Percentiles rank a stretch among this genome's conserved stretches.
phyloP scores from a whole-genome alignment of 2,329 filamentous ascomycete genomes.

The Biscogniauxia marginata region DNA sequence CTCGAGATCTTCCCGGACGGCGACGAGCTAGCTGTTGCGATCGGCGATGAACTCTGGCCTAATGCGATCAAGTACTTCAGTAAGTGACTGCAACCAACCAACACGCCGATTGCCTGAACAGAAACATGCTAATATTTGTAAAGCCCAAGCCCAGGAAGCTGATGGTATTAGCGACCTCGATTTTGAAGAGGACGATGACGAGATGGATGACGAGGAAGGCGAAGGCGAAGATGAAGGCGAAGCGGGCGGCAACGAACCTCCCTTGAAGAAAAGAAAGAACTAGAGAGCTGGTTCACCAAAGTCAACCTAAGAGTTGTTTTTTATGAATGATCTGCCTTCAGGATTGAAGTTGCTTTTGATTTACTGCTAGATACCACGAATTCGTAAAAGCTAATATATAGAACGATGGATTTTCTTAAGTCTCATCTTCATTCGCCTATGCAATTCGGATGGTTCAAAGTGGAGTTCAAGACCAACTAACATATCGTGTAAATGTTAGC shows the following conservation, averaged over 20 bases:
- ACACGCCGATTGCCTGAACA: background rate
- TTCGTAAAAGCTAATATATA: background rate
- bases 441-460: background rate
- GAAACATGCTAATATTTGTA: slow-evolving; percentile 11
- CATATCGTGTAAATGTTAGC: background rate
- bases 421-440: background rate
- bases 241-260: slow-evolving; percentile 45
- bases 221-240: slow-evolving; percentile 57
- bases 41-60: slow-evolving; percentile 88
- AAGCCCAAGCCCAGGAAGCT: slow-evolving; percentile 69
- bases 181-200: slow-evolving; percentile 57
- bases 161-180: slow-evolving; percentile 67
- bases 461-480: background rate
- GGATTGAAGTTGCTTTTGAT: background rate
- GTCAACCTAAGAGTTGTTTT: background rate
- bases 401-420: background rate
- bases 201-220: slow-evolving; percentile 31
- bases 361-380: background rate
- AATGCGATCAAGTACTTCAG: slow-evolving; percentile 89
- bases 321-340: slow-evolving; percentile 6
- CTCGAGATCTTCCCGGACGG: slow-evolving; percentile 87
- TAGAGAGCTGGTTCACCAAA: slow-evolving; percentile 19
- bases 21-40: slow-evolving; percentile 74
- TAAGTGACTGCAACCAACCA: slow-evolving; percentile 45
- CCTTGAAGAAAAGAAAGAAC: slow-evolving; percentile 43